Evolutionary conservation across 257 asterid genomes (phyloP).

Genomic region (Asclepias syriaca): DNA sequence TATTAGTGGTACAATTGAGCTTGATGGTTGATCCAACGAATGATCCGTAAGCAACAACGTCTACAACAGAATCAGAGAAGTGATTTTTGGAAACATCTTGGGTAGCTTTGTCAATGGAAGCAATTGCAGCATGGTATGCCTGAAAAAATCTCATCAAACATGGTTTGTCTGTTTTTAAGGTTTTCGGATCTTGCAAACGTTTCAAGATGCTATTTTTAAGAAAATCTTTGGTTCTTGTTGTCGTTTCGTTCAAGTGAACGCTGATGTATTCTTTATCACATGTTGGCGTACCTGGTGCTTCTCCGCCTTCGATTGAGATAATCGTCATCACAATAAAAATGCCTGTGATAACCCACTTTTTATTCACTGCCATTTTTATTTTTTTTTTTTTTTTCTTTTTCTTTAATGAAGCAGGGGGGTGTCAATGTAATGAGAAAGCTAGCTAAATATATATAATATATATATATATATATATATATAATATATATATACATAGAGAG

Average conservation of each 20-base stretch:
- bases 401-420: too few relatives aligned
- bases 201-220: not conserved
- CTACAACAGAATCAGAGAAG: not conserved
- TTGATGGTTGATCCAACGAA: constrained; percentile 2
- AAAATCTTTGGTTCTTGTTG: not conserved
- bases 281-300: not conserved
- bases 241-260: not conserved
- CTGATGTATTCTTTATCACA: not conserved
- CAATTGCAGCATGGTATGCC: not conserved
- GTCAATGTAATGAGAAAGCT: not conserved
- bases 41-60: not conserved
- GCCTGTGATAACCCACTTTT: not conserved
- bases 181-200: not conserved
- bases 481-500: too few relatives aligned
- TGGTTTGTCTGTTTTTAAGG: not conserved
- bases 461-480: too few relatives aligned
- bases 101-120: not conserved
- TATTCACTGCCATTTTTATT: not conserved
- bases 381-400: not conserved
- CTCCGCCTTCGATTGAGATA: too few relatives aligned
- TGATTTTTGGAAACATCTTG: not conserved
- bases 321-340: not conserved
- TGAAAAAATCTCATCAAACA: constrained; percentile 1
- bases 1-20: not conserved
- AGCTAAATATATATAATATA: too few relatives aligned